These are phyloP conservation scores for Ustilago tritici DNA, from an alignment of 1,284 basidiomycete genomes.

Conservation along the genomic window DNA sequence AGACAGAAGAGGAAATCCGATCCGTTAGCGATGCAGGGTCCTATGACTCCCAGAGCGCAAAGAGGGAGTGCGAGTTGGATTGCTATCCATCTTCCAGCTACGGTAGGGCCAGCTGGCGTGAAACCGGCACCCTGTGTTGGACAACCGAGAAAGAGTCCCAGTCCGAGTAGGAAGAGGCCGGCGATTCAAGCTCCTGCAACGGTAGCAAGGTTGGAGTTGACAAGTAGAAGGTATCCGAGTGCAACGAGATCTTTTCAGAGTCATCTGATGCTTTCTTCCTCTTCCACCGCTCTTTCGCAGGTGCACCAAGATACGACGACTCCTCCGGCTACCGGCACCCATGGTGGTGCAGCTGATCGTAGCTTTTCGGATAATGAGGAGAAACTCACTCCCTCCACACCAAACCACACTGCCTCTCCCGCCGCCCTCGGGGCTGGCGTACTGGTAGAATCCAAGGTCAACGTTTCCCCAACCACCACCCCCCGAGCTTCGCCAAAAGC, in stretches of 20 bases:
- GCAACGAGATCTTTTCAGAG: slow-evolving; percentile 23
- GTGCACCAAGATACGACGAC: not conserved
- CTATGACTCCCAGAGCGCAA: slow-evolving; percentile 32
- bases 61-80: slow-evolving; percentile 12
- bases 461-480: slow-evolving; percentile 30
- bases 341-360: not conserved
- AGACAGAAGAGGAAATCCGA: slow-evolving; percentile 29
- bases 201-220: slow-evolving; percentile 40
- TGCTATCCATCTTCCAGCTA: slow-evolving; percentile 8
- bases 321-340: not conserved
- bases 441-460: slow-evolving; percentile 42
- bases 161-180: slow-evolving; percentile 58
- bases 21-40: slow-evolving; percentile 6
- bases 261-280: slow-evolving; percentile 23
- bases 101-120: slow-evolving; percentile 26
- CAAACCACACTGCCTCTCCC: not conserved
- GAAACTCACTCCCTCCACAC: not conserved
- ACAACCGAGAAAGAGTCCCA: slow-evolving; percentile 67
- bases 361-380: not conserved
- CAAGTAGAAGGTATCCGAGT: slow-evolving; percentile 17
- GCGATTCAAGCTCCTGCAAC: slow-evolving; percentile 48
- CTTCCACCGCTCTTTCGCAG: not conserved
- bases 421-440: slow-evolving; percentile 15
- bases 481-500: slow-evolving; percentile 35
- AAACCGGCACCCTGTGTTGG: slow-evolving; percentile 68